Percentiles rank a stretch among this genome's conserved stretches.
phyloP scores from a whole-genome alignment of 352 stramenopile genomes.

The Phytophthora pistaciae region DNA sequence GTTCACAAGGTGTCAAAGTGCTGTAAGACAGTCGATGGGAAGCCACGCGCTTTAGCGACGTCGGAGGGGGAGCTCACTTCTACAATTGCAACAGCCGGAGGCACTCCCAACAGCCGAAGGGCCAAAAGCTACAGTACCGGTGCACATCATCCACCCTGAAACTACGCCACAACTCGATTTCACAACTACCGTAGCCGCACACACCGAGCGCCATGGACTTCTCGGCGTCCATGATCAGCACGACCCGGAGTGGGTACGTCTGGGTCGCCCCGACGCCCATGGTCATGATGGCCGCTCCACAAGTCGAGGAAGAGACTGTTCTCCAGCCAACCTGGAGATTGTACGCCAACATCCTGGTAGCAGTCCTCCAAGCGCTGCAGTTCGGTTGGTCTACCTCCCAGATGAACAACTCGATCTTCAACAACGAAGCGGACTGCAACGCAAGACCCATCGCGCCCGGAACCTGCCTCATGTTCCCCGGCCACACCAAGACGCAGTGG shows the following conservation, averaged over 20 bases:
- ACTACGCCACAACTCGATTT: conserved; percentile 9
- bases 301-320: conserved; percentile 12
- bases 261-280: conserved; percentile 35
- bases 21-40: not conserved
- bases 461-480: conserved; percentile 38
- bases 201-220: conserved; percentile 31
- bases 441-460: conserved; percentile 40
- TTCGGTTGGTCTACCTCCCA: conserved; percentile 62
- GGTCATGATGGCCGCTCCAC: conserved; percentile 25
- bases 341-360: conserved; percentile 61
- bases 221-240: conserved; percentile 32
- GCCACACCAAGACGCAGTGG: conserved; percentile 51
- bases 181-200: not conserved
- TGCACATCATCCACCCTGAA: not conserved
- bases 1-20: not conserved
- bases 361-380: conserved; percentile 51
- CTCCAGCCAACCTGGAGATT: conserved; percentile 38
- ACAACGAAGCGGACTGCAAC: conserved; percentile 51
- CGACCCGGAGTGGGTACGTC: conserved; percentile 24
- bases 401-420: conserved; percentile 49
- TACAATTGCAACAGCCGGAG: conserved; percentile 12
- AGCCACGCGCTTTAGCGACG: not conserved
- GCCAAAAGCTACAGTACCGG: not conserved
- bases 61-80: conserved; percentile 10
- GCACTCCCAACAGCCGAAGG: not conserved